These are phyloP conservation scores for Coffea eugenioides DNA, from an alignment of 257 asterid genomes.

Conservation along the genomic window DNA sequence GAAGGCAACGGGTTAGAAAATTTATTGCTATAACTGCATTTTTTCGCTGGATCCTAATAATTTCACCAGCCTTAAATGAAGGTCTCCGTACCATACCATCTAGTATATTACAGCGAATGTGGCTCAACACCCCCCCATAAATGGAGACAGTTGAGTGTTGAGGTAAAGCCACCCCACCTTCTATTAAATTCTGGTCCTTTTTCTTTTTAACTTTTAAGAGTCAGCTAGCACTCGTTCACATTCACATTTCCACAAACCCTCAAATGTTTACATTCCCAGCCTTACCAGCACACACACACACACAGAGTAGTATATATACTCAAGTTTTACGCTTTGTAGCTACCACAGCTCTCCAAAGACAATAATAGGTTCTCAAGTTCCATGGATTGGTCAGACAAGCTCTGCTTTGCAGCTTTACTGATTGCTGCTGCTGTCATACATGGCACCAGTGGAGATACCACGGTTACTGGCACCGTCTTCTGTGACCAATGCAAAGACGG, in stretches of 20 bases:
- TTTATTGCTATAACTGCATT: constrained; percentile 2
- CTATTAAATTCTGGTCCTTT: constrained; percentile 2
- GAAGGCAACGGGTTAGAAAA: background rate
- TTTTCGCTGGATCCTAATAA: constrained; percentile 17
- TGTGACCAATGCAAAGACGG: constrained; percentile 99
- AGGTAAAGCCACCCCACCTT: background rate
- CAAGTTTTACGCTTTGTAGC: background rate
- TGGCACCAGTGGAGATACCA: constrained; percentile 49
- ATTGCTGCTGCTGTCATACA: constrained; percentile 43
- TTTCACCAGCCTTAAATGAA: constrained; percentile 22
- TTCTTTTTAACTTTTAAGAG: background rate
- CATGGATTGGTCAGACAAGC: constrained; percentile 55
- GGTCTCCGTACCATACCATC: constrained; percentile 22
- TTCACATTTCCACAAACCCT: constrained; percentile 1
- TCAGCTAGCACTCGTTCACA: background rate
- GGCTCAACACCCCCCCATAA: constrained; percentile 23
- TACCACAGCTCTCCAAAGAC: background rate
- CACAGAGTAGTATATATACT: no score
- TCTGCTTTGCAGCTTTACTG: constrained; percentile 46
- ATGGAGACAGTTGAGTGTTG: constrained; percentile 45
- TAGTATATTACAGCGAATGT: background rate
- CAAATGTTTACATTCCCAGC: background rate
- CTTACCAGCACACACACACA: background rate
- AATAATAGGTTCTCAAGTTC: constrained; percentile 10
- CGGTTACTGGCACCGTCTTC: constrained; percentile 80